These are phyloP conservation scores for Talaromyces rugulosus DNA, from an alignment of 2,329 filamentous ascomycete species.

Conservation along the genomic window DNA sequence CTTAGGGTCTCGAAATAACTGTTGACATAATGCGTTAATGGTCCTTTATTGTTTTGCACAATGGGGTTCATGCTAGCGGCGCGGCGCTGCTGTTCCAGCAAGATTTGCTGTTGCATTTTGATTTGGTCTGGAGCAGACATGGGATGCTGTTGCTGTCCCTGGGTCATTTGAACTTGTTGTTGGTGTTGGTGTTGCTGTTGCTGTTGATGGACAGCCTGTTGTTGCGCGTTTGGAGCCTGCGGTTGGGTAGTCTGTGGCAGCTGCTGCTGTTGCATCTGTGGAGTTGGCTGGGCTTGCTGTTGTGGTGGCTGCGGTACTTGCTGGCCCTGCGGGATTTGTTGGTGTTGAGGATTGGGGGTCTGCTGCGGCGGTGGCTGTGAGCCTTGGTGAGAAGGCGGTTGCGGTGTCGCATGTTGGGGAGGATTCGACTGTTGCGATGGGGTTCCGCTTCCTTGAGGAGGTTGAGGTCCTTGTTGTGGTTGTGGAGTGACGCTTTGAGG, in stretches of 20 bases:
- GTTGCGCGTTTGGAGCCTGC: constrained; percentile 23
- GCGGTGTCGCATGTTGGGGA: constrained; percentile 28
- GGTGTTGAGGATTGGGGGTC: constrained; percentile 37
- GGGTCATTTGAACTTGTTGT: constrained; percentile 15
- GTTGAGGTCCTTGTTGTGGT: constrained; percentile 38
- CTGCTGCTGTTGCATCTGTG: constrained; percentile 1
- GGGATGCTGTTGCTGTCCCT: constrained; percentile 30
- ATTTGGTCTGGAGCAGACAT: constrained; percentile 39
- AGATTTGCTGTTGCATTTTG: constrained; percentile 39
- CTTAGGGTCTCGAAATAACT: constrained; percentile 55
- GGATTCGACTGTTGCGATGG: constrained; percentile 31
- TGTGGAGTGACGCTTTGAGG: constrained; percentile 41
- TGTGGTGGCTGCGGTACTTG: constrained; percentile 26
- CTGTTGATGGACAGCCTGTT: constrained; percentile 22
- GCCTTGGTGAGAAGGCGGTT: constrained; percentile 31
- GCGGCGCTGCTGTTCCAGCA: constrained; percentile 32
- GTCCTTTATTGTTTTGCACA: constrained; percentile 26
- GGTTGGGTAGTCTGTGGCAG: constrained; percentile 19
- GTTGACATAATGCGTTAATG: constrained; percentile 50
- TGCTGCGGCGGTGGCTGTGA: constrained; percentile 33
- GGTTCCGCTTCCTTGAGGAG: constrained; percentile 34
- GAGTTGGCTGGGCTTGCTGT: constrained; percentile 17
- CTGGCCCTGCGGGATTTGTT: constrained; percentile 32
- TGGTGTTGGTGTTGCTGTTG: constrained; percentile 33
- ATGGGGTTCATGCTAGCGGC: constrained; percentile 24